Base-by-base conservation (phyloP, 2,329 filamentous ascomycete species). In the Blumeriella jaapii region DNA sequence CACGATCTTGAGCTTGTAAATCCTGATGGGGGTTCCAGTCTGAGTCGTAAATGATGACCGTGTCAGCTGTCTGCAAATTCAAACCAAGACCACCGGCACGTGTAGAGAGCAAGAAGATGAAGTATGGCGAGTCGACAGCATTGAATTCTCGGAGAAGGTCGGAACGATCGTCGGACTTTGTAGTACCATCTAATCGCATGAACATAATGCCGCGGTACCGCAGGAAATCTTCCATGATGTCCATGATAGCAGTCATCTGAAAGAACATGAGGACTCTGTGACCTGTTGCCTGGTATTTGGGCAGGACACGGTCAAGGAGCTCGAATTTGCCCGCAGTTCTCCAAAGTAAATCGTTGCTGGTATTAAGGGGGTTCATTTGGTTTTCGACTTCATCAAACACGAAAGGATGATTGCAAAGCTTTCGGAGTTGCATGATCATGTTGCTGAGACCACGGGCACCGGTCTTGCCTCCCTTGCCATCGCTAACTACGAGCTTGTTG, bases 241-340 rank as follows among this genome's bases (percentile, higher is more conserved):
- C 94, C 91, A 98, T 98, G 57, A 98, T 98, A 43, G 93, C 87
- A 3, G 91, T 98, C 91, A 98, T 98, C 59, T 98, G 91, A 70
- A 98, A 98, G 72, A 98, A 98, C 82, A 98, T 96, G 58, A 98
- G 69, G 17, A 96, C 86, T 60, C 91, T 82, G 73, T 98, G 91
- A 11, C 85, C 85, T 1, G 84, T 87, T 3, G 72, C 78, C 50
- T 83, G 74, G 60, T 98, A 96, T 62, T 98, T 98, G 29, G 91
- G 91, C 45, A 98, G 60, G 42, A 98, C 69, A 33, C 91, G 74
- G 58, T 98, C 91, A 16, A 98, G 69, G 18, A 98, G 69, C 63
- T 98, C 91, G 52, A 98, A 98, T 62, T 98, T 98, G 55, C 91
- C 93, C 18, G 89, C 77, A 2, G 89, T 93, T 61, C 91, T 78